A percentile compares a stretch with the other conserved stretches of the same genome.
Evolutionary conservation across 352 stramenopile species (phyloP).

Genomic region (Phytopythium cucurbitacearum): DNA sequence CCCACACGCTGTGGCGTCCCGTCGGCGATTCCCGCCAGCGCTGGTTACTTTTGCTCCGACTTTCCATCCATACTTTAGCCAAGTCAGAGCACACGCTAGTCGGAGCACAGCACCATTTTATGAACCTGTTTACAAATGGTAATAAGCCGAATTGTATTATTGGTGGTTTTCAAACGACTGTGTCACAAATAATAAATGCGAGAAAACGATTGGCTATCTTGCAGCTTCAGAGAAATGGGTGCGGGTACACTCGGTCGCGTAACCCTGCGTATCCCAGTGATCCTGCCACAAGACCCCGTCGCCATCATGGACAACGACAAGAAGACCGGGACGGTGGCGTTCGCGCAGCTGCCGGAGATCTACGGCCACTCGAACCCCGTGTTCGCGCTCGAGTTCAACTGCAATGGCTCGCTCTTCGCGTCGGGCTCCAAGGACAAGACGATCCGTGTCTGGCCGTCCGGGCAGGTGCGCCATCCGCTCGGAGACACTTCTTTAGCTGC

Average conservation of each 20-base stretch:
- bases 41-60: too few species aligned
- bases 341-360: conserved; percentile 66
- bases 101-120: too few species aligned
- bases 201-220: not conserved
- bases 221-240: not conserved
- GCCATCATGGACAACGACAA: not conserved
- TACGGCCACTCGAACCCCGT: conserved; percentile 77
- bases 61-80: too few species aligned
- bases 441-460: conserved; percentile 72
- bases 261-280: too few species aligned
- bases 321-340: conserved; percentile 14
- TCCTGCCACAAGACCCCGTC: not conserved
- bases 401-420: conserved; percentile 59
- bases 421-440: conserved; percentile 78
- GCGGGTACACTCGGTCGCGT: too few species aligned
- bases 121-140: too few species aligned
- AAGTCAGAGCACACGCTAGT: too few species aligned
- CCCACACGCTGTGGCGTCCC: too few species aligned
- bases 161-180: too few species aligned
- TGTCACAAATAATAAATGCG: not conserved
- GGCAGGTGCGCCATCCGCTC: conserved; percentile 25
- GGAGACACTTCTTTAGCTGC: not conserved
- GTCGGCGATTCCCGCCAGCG: too few species aligned
- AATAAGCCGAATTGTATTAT: too few species aligned
- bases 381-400: conserved; percentile 81